These are phyloP conservation scores for Candida nitratophila DNA, from an alignment of 805 yeast species.

Conservation along the genomic window DNA sequence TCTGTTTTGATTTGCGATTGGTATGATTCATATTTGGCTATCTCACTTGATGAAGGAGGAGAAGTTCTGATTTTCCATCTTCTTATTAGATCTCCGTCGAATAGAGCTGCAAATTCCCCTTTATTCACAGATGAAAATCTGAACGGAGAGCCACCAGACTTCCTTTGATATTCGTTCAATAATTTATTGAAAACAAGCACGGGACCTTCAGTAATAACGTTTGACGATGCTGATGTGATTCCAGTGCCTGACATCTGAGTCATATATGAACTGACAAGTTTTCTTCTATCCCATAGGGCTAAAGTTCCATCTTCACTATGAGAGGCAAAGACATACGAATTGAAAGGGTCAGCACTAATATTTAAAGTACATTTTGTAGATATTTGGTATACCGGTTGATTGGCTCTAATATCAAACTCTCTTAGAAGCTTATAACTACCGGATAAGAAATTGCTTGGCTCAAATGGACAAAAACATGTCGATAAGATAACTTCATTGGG, in stretches of 20 bases:
- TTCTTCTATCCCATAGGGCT: constrained; percentile 77
- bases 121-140: constrained; percentile 57
- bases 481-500: constrained; percentile 73
- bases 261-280: constrained; percentile 24
- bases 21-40: constrained; percentile 15
- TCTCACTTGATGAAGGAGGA: constrained; percentile 28
- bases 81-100: constrained; percentile 69
- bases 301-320: constrained; percentile 79
- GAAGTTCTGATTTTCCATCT: constrained; percentile 72
- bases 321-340: constrained; percentile 61
- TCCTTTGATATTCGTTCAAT: constrained; percentile 51
- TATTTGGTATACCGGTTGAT: constrained; percentile 61
- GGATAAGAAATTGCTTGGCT: constrained; percentile 48
- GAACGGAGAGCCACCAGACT: constrained; percentile 56
- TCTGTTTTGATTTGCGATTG: constrained; percentile 12
- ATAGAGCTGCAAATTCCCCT: constrained; percentile 74
- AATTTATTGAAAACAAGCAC: constrained; percentile 53
- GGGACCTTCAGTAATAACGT: constrained; percentile 41
- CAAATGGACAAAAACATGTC: constrained; percentile 56
- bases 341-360: constrained; percentile 62
- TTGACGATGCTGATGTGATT: constrained; percentile 2
- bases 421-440: constrained; percentile 74
- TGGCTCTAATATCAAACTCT: constrained; percentile 67
- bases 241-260: constrained; percentile 4
- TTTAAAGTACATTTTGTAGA: constrained; percentile 70